Evolutionary conservation across 345 rosid species (phyloP), one percentile per base, ranked within the genome.

Genomic region (Eucalyptus albens): DNA sequence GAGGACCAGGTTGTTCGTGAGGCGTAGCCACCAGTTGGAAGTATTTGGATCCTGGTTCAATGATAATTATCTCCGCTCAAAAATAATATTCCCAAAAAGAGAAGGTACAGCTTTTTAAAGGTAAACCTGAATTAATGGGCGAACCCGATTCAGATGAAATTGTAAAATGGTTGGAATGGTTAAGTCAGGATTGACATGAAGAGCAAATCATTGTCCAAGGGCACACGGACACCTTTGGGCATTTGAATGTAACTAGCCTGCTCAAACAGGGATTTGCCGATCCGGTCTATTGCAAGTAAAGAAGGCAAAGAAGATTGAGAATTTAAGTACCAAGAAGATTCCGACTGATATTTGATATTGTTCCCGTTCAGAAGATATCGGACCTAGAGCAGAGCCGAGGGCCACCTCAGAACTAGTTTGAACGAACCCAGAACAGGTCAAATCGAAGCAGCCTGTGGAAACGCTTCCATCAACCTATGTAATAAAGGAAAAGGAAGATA

Each of bases 11-110:
- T 24, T 22, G 40, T 87, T 2, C 17, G 55, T 83, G 31, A 12
- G 14, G n/a, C 21, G 62, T 27, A 96, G 81, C 96, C 95, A 95
- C 96, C 96, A 96, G 88, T 96, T 92, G 37, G 87, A 44, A 26
- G 86, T 88, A 16, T 87, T 17, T 27, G 92, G 89, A 91, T 95
- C 97, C 96, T 94, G 81, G 24, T 65, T 19, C n/a, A 13, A 45
- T 10, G 26, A 72, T 9, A 72, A 72, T 12, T 10, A 72, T 21
- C 82, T 72, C 27, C 4, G 82, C 82, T 72, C 45, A 72, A 13
- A 72, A 72, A 37, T 19, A 37, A 11, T 19, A 19, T 72, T 72
- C 19, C 40, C 42, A 69, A 17, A 31, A 72, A 21, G 45, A 72
- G 26, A 37, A 37, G 12, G 10, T 31, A 67, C 22, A 16, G 19